Evolutionary conservation across 1,284 basidiomycete genomes (phyloP).

Genomic region (Papiliotrema flavescens): DNA sequence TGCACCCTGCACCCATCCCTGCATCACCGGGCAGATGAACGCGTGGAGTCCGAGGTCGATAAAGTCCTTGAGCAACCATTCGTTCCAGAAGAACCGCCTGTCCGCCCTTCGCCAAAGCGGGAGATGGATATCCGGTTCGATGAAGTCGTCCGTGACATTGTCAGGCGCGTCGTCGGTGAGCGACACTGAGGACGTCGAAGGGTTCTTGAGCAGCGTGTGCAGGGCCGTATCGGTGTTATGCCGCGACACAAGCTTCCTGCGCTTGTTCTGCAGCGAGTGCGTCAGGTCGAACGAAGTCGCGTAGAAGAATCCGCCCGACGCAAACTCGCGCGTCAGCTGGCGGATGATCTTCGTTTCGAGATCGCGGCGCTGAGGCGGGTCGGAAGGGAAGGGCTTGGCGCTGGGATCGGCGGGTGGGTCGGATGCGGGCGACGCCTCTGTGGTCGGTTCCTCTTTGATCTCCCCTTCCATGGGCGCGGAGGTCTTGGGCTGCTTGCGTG

Average conservation of each 20-base stretch:
- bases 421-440: slow-evolving; percentile 1
- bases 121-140: slow-evolving; percentile 51
- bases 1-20: slow-evolving; percentile 77
- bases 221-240: slow-evolving; percentile 21
- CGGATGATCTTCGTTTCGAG: slow-evolving; percentile 48
- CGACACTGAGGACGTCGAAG: background rate
- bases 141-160: slow-evolving; percentile 28
- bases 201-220: background rate
- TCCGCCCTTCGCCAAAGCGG: slow-evolving; percentile 54
- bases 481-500: slow-evolving; percentile 9
- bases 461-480: background rate
- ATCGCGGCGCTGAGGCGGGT: slow-evolving; percentile 40
- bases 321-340: slow-evolving; percentile 44
- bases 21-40: slow-evolving; percentile 81
- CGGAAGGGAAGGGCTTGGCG: slow-evolving; percentile 15
- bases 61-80: slow-evolving; percentile 45
- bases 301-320: slow-evolving; percentile 49
- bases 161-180: background rate
- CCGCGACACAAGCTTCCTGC: slow-evolving; percentile 33
- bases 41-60: slow-evolving; percentile 58
- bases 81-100: slow-evolving; percentile 56
- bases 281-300: slow-evolving; percentile 54
- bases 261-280: slow-evolving; percentile 51
- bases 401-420: background rate
- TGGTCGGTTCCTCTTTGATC: slow-evolving; percentile 5